Conservation (phyloP, 2,329 filamentous ascomycete genomes). For the Leptographium flavum region DNA sequence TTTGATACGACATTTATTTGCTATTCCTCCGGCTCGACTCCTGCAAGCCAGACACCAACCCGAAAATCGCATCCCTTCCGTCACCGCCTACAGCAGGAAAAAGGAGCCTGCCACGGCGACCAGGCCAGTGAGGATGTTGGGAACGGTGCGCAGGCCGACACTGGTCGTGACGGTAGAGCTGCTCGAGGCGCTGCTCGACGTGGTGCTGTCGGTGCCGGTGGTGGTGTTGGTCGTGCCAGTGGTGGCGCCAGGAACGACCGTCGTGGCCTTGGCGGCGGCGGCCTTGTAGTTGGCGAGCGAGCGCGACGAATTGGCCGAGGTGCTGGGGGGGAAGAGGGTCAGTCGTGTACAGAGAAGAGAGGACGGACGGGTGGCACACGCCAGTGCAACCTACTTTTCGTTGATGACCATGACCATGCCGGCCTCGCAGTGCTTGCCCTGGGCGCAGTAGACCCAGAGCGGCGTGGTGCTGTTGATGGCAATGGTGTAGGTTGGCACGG, state of each 20-base stretch:
- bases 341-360: neutral
- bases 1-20: too few relatives aligned
- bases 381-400: constrained; percentile 51
- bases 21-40: too few relatives aligned
- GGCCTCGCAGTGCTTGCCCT: constrained; percentile 57
- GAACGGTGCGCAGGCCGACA: constrained; percentile 19
- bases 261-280: constrained; percentile 25
- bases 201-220: constrained; percentile 1
- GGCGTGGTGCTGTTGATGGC: constrained; percentile 54
- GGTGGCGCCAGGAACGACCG: constrained; percentile 17
- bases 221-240: constrained; percentile 7
- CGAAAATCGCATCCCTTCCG: neutral
- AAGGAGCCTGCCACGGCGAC: constrained; percentile 25
- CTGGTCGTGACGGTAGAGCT: constrained; percentile 15
- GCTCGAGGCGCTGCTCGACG: constrained; percentile 9
- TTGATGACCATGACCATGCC: constrained; percentile 71
- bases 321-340: constrained; percentile 20
- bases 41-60: neutral
- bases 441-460: constrained; percentile 68
- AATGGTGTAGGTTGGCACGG: constrained; percentile 56
- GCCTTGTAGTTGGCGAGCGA: constrained; percentile 35
- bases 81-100: constrained; percentile 27
- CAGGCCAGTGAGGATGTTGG: constrained; percentile 27
- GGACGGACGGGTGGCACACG: neutral
- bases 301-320: constrained; percentile 34